These are phyloP conservation scores for Kazachstania sp. DNA, from an alignment of 1,139 yeast species.

Conservation along the genomic window DNA sequence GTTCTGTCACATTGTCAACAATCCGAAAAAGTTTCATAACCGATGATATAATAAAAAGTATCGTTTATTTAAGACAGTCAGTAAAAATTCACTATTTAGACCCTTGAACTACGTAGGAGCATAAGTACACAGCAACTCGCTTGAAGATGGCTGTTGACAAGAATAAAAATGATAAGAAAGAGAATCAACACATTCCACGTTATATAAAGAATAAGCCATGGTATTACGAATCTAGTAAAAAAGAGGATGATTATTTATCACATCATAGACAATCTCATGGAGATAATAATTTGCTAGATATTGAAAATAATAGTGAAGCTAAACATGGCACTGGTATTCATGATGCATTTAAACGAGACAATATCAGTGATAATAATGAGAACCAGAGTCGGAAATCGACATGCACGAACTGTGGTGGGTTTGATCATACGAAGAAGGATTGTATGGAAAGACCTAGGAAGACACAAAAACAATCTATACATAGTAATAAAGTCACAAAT, in stretches of 20 bases:
- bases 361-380: neutral
- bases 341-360: conserved; percentile 15
- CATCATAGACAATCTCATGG: conserved; percentile 25
- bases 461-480: neutral
- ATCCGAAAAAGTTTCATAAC: too few relatives aligned
- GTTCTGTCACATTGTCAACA: too few relatives aligned
- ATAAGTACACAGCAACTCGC: too few relatives aligned
- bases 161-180: conserved; percentile 7
- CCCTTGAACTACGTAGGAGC: too few relatives aligned
- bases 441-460: conserved; percentile 27
- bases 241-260: conserved; percentile 24
- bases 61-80: too few relatives aligned
- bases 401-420: conserved; percentile 25
- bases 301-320: conserved; percentile 26
- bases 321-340: conserved; percentile 25
- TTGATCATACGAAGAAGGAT: conserved; percentile 21
- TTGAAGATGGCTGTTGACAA: neutral
- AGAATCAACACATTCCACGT: conserved; percentile 27
- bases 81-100: too few relatives aligned
- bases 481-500: neutral
- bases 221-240: conserved; percentile 18
- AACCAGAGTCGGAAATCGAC: neutral
- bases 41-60: too few relatives aligned
- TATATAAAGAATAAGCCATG: conserved; percentile 30
- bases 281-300: conserved; percentile 18